These are phyloP conservation scores for Penicillium atrosanguineum DNA, from an alignment of 495 filamentous ascomycete species.

Conservation along the genomic window DNA sequence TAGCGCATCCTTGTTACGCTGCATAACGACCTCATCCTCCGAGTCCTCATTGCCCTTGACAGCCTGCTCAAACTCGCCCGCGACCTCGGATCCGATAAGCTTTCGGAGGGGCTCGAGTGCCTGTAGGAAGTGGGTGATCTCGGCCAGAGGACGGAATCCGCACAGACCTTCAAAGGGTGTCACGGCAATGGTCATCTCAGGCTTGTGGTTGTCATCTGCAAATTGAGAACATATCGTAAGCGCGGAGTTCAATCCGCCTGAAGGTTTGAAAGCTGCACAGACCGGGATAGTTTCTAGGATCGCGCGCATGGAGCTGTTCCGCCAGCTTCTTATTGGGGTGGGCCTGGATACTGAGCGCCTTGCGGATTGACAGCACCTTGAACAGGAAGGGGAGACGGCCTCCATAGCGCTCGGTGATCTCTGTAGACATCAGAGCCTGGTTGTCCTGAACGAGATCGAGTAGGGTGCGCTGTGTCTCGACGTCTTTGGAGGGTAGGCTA, in stretches of 20 bases:
- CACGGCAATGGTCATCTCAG: slow-evolving; percentile 97
- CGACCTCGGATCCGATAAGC: slow-evolving; percentile 68
- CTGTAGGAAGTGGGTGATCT: slow-evolving; percentile 84
- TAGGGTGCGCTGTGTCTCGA: slow-evolving; percentile 78
- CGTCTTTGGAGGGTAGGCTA: slow-evolving; percentile 87
- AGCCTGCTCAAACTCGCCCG: slow-evolving; percentile 64
- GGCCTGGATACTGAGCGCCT: slow-evolving; percentile 94
- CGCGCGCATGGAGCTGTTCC: slow-evolving; percentile 78
- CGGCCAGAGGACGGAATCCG: slow-evolving; percentile 82
- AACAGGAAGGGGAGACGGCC: slow-evolving; percentile 90
- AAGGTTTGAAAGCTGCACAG: slow-evolving; percentile 5
- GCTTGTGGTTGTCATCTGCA: slow-evolving; percentile 96
- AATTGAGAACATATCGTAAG: neutral
- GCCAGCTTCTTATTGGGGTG: slow-evolving; percentile 98
- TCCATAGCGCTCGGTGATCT: slow-evolving; percentile 69
- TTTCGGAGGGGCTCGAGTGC: slow-evolving; percentile 69
- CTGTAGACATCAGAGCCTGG: slow-evolving; percentile 68
- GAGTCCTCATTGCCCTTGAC: slow-evolving; percentile 65
- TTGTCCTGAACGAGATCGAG: slow-evolving; percentile 91
- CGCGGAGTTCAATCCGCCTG: neutral
- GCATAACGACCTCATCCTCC: slow-evolving; percentile 52
- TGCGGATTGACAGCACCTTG: slow-evolving; percentile 92
- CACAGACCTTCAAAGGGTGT: slow-evolving; percentile 95
- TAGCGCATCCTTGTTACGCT: slow-evolving; percentile 77
- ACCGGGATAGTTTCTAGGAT: slow-evolving; percentile 92